Percentiles rank a stretch among this genome's conserved stretches.
Evolutionary conservation across 2,329 filamentous ascomycete genomes (phyloP).

Genomic region (Trichoderma aggressivum): DNA sequence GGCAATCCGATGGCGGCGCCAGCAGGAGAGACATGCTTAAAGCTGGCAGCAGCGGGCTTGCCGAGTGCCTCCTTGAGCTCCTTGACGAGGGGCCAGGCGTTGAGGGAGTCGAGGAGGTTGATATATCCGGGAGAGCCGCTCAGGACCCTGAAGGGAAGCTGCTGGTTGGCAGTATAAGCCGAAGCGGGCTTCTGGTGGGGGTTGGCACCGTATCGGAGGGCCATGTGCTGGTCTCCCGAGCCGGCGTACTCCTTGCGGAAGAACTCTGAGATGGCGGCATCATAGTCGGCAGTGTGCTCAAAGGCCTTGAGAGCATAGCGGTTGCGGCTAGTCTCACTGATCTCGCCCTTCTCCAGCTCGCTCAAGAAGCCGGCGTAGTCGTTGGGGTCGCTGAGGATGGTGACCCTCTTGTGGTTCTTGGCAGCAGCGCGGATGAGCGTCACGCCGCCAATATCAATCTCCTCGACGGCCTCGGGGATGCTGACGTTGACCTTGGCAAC

Average conservation of each 20-base stretch:
- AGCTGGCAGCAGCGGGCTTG: slow-evolving; percentile 88
- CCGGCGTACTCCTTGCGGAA: slow-evolving; percentile 96
- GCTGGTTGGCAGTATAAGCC: slow-evolving; percentile 68
- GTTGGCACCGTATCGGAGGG: slow-evolving; percentile 93
- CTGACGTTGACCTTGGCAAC: slow-evolving; percentile 96
- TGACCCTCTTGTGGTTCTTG: slow-evolving; percentile 96
- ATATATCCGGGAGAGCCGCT: slow-evolving; percentile 91
- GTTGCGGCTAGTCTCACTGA: slow-evolving; percentile 81
- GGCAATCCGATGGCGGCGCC: slow-evolving; percentile 92
- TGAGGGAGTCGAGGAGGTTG: slow-evolving; percentile 93
- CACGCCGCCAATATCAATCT: slow-evolving; percentile 97
- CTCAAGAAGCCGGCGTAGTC: slow-evolving; percentile 94
- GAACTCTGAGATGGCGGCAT: slow-evolving; percentile 89
- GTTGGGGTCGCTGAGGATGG: slow-evolving; percentile 87
- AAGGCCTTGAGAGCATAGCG: slow-evolving; percentile 95
- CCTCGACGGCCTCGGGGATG: slow-evolving; percentile 92
- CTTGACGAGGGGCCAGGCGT: slow-evolving; percentile 95
- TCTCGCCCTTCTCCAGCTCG: slow-evolving; percentile 82
- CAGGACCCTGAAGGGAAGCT: slow-evolving; percentile 92
- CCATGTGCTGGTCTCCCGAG: slow-evolving; percentile 75
- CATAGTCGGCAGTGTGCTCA: slow-evolving; percentile 96
- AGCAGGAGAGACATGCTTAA: slow-evolving; percentile 98
- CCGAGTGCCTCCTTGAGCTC: slow-evolving; percentile 87
- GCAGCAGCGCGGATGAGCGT: slow-evolving; percentile 94
- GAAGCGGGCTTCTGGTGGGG: slow-evolving; percentile 97